Conservation (phyloP, 331 rosid genomes). For the Saraca asoca region DNA sequence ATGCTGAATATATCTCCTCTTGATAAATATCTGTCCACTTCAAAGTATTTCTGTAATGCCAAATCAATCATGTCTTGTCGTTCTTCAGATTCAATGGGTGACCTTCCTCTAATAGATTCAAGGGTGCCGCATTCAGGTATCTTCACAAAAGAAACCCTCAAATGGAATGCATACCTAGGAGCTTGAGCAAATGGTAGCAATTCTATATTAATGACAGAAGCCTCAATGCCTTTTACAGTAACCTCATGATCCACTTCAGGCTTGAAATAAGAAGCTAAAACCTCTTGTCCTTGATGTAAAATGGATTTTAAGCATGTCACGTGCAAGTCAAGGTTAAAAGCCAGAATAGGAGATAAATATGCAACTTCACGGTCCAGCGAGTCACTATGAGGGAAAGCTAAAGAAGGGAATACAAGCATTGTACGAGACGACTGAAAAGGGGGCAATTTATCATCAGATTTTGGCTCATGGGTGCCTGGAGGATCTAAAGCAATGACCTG, state of each 20-base stretch:
- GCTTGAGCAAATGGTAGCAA: conserved; percentile 50
- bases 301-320: conserved; percentile 68
- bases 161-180: conserved; percentile 74
- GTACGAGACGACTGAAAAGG: conserved; percentile 36
- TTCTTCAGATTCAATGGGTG: conserved; percentile 65
- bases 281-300: conserved; percentile 57
- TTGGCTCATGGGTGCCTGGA: conserved; percentile 39
- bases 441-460: conserved; percentile 32
- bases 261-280: conserved; percentile 59
- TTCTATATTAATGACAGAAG: conserved; percentile 48
- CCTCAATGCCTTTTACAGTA: conserved; percentile 33
- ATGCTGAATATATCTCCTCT: conserved; percentile 78
- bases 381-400: conserved; percentile 48
- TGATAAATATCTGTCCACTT: conserved; percentile 76
- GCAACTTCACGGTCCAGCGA: conserved; percentile 50
- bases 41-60: conserved; percentile 73
- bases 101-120: conserved; percentile 64
- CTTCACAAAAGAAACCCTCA: conserved; percentile 85
- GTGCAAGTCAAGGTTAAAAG: conserved; percentile 83
- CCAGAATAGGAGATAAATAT: conserved; percentile 76
- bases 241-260: conserved; percentile 47
- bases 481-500: conserved; percentile 81
- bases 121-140: conserved; percentile 77
- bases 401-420: conserved; percentile 73
- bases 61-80: conserved; percentile 80